phyloP scores from a whole-genome alignment of 192 early-diverging fungal species.

The Dispira parvispora region DNA sequence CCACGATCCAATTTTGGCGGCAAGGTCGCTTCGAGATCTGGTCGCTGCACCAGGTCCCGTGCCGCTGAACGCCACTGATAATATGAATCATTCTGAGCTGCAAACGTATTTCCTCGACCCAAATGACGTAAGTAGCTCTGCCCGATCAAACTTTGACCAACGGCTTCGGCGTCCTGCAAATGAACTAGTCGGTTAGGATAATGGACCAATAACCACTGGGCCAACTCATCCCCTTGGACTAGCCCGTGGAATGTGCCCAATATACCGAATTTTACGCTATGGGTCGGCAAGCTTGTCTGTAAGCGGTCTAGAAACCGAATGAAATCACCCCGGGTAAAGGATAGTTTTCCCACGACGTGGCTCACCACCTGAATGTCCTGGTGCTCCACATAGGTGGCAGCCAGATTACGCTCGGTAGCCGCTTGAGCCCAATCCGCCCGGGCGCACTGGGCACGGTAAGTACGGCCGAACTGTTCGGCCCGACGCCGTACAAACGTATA shows the following conservation, averaged over 20 bases:
- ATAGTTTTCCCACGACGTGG: slow-evolving; percentile 34
- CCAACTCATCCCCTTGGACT: slow-evolving; percentile 47
- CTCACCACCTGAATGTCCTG: slow-evolving; percentile 11
- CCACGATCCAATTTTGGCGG: background rate
- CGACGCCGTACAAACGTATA: background rate
- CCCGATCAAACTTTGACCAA: slow-evolving; percentile 50
- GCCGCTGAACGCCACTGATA: slow-evolving; percentile 56
- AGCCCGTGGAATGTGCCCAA: slow-evolving; percentile 41
- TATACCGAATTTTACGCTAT: slow-evolving; percentile 50
- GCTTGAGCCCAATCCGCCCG: slow-evolving; percentile 1
- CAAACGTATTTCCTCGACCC: slow-evolving; percentile 52
- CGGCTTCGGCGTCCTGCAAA: slow-evolving; percentile 39
- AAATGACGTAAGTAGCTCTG: slow-evolving; percentile 47
- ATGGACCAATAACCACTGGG: slow-evolving; percentile 54
- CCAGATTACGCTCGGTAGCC: background rate
- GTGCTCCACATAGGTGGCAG: background rate
- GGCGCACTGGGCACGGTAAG: slow-evolving; percentile 6
- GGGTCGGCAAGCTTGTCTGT: slow-evolving; percentile 36
- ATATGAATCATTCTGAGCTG: slow-evolving; percentile 35
- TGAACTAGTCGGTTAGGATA: slow-evolving; percentile 35
- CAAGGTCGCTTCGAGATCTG: slow-evolving; percentile 2
- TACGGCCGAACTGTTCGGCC: background rate
- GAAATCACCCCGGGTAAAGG: slow-evolving; percentile 40
- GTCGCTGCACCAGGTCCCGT: slow-evolving; percentile 23
- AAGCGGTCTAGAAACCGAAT: slow-evolving; percentile 42